Evolutionary conservation across 441 rosid species (phyloP).

Genomic region (Lepidium campestre): DNA sequence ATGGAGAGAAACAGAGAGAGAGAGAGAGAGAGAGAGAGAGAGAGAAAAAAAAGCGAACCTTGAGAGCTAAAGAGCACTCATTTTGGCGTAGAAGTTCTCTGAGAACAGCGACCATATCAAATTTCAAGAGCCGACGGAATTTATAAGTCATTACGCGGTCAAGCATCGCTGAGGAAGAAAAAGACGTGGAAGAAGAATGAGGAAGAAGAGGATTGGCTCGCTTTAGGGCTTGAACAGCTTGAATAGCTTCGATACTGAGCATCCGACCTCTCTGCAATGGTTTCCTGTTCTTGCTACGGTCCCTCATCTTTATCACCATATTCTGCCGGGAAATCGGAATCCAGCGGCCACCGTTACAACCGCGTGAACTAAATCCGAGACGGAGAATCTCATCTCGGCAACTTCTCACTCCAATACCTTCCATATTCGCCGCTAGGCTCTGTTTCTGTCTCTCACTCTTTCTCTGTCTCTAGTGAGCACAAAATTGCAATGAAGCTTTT

Average conservation of each 20-base stretch:
- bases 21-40: neutral
- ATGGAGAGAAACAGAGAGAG: no score
- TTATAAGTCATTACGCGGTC: slow-evolving; percentile 40
- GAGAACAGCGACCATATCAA: slow-evolving; percentile 81
- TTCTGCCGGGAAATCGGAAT: neutral
- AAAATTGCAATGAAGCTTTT: neutral
- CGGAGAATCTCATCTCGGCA: slow-evolving; percentile 9
- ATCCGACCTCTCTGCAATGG: slow-evolving; percentile 73
- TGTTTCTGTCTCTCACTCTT: neutral
- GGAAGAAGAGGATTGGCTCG: slow-evolving; percentile 38
- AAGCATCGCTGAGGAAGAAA: slow-evolving; percentile 18
- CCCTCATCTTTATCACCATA: slow-evolving; percentile 46
- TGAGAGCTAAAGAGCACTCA: slow-evolving; percentile 56
- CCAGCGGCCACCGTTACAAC: neutral
- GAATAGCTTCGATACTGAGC: slow-evolving; percentile 89
- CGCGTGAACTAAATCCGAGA: neutral
- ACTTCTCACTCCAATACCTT: slow-evolving; percentile 25
- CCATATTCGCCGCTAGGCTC: slow-evolving; percentile 21
- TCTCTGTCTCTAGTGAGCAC: neutral
- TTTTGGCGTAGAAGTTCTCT: slow-evolving; percentile 76
- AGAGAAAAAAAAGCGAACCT: slow-evolving; percentile 30
- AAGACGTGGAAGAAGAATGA: slow-evolving; percentile 3
- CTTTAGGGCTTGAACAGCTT: slow-evolving; percentile 68
- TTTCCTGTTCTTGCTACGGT: slow-evolving; percentile 64
- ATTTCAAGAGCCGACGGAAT: slow-evolving; percentile 70